phyloP scores from a whole-genome alignment of 2,329 filamentous ascomycete species.

The Spiromastix sp. region DNA sequence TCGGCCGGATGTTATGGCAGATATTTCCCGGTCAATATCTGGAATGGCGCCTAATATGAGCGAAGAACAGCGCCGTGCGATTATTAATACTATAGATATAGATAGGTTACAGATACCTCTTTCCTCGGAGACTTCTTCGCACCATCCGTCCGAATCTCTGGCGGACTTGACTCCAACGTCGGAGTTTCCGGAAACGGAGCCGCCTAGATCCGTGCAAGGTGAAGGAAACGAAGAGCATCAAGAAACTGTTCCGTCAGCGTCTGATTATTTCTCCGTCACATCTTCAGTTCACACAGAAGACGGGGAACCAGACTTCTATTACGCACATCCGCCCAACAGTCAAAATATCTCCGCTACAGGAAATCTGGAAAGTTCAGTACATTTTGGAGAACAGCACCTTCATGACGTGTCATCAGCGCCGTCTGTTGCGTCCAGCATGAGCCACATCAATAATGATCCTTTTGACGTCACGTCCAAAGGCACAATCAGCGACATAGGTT shows the following conservation, averaged over 20 bases:
- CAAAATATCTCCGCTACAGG: slow-evolving; percentile 8
- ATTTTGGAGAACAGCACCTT: slow-evolving; percentile 16
- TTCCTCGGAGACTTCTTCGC: slow-evolving; percentile 24
- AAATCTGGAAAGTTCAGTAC: slow-evolving; percentile 6
- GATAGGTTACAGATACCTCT: slow-evolving; percentile 19
- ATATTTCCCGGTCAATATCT: slow-evolving; percentile 11
- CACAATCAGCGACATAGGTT: slow-evolving; percentile 29
- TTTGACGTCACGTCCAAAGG: slow-evolving; percentile 23
- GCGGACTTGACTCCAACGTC: slow-evolving; percentile 37
- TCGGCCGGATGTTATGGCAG: slow-evolving; percentile 7
- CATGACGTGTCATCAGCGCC: slow-evolving; percentile 23
- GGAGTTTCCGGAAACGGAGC: slow-evolving; percentile 24
- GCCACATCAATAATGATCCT: slow-evolving; percentile 25
- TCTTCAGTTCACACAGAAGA: slow-evolving; percentile 23
- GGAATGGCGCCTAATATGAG: slow-evolving; percentile 9
- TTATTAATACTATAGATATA: slow-evolving; percentile 12
- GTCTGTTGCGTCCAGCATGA: slow-evolving; percentile 27
- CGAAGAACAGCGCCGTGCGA: slow-evolving; percentile 10
- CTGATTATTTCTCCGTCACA: slow-evolving; percentile 18
- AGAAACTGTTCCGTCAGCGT: slow-evolving; percentile 11
- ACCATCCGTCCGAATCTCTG: slow-evolving; percentile 32
- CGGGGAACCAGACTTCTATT: slow-evolving; percentile 20
- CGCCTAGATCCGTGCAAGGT: slow-evolving; percentile 11
- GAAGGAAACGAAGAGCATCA: slow-evolving; percentile 8
- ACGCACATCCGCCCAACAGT: slow-evolving; percentile 20